Percentiles rank a stretch among this genome's conserved stretches.
These are phyloP conservation scores for Diaporthe citriasiana DNA, from an alignment of 2,329 filamentous ascomycete genomes.

Conservation along the genomic window DNA sequence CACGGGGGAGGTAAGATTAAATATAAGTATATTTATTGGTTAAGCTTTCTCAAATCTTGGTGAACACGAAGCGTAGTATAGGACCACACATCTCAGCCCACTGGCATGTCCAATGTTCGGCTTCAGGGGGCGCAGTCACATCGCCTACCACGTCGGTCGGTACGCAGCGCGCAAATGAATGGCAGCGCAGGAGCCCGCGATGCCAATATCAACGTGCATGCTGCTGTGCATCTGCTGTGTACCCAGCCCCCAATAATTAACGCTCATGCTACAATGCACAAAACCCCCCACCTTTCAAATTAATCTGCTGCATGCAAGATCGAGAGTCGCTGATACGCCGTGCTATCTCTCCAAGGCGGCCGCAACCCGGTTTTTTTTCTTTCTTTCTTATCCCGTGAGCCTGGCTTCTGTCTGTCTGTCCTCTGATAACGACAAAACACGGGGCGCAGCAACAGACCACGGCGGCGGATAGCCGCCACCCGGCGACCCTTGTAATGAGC, in stretches of 20 bases:
- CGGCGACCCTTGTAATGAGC: constrained; percentile 3
- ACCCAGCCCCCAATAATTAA: background rate
- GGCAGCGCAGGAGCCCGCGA: background rate
- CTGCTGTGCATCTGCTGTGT: constrained; percentile 24
- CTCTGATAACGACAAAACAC: constrained; percentile 15
- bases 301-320: background rate
- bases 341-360: background rate
- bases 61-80: background rate
- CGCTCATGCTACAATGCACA: background rate
- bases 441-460: too few species aligned
- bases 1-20: constrained; percentile 45
- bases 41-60: background rate
- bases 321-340: background rate
- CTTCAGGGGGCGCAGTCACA: constrained; percentile 22
- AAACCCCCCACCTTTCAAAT: background rate
- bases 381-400: too few species aligned
- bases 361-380: background rate
- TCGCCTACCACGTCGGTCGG: background rate
- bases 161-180: constrained; percentile 7
- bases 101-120: too few species aligned
- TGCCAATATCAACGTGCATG: constrained; percentile 14
- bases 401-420: background rate
- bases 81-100: constrained; percentile 1
- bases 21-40: background rate
- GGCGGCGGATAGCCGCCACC: constrained; percentile 19